Evolutionary conservation across 179 eudicot species (phyloP), one percentile per base, ranked within the genome.

Genomic region (Spinacia oleracea): DNA sequence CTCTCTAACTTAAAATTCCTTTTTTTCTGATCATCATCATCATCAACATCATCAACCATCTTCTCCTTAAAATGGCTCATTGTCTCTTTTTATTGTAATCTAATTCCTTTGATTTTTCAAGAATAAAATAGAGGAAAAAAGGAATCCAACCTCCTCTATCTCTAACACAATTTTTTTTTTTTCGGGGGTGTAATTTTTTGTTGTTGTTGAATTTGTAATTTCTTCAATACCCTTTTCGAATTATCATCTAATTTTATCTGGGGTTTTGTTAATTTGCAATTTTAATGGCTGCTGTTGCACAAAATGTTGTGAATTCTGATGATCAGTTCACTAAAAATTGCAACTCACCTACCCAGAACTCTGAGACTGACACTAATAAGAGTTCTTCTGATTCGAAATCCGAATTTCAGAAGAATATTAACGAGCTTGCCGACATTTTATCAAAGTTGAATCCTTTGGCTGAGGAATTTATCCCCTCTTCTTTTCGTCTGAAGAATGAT

Each of bases 381-480:
- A 77, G 62, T 71, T 31, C 76, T 64, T 80, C 75, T n/a, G 87
- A 79, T 84, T 84, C 89, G 18, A 87, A 91, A 80, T 84, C 91
- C 7, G 94, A 93, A 64, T 79, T 82, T n/a, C 83, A 84, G 68
- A 91, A 88, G 81, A 88, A 89, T 64, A 87, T 85, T 4, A 73
- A 84, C 29, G 89, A 86, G 80, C 80, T 91, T 51, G 91, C 87
- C 42, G 94, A 91, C 25, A 82, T 88, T 87, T 76, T 93, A 71
- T 90, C 95, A 27, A 88, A 90, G 69, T 85, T 93, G 81, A 93
- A 91, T 79, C 98, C 98, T n/a, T 67, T 89, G 94, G 98, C 97
- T 23, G 85, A 93, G 83, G 98, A 93, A 82, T 93, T 93, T 79
- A 50, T 93, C 50, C 98, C 98, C 51, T 89, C 96, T 4, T 84